Percentiles rank a stretch among this genome's conserved stretches.
phyloP scores from a whole-genome alignment of 805 yeast species.

The Kodamaea sagamina region DNA sequence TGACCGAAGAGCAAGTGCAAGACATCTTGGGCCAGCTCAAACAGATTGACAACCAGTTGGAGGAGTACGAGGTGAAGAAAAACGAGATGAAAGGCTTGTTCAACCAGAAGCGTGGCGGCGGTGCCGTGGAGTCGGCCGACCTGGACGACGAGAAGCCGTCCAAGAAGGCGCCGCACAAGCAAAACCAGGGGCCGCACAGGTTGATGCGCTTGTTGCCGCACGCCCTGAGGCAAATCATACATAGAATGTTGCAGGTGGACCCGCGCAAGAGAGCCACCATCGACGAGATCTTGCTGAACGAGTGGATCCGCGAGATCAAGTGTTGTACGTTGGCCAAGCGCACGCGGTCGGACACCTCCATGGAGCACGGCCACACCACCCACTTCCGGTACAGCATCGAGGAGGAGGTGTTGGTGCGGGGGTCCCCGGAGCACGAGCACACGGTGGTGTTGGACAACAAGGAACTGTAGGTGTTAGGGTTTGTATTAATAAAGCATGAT shows the following conservation, averaged over 20 bases:
- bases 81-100: constrained; percentile 36
- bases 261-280: constrained; percentile 64
- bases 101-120: constrained; percentile 21
- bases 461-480: constrained; percentile 6
- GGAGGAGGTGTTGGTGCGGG: constrained; percentile 41
- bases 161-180: constrained; percentile 47
- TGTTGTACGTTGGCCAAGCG: constrained; percentile 53
- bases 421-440: constrained; percentile 43
- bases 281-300: constrained; percentile 65
- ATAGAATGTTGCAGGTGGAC: constrained; percentile 64
- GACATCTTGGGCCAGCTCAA: constrained; percentile 35
- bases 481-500: constrained; percentile 1
- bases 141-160: constrained; percentile 18
- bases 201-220: constrained; percentile 80
- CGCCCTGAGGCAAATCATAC: constrained; percentile 75
- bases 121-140: background rate
- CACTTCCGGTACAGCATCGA: constrained; percentile 14
- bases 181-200: constrained; percentile 81
- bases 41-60: constrained; percentile 39
- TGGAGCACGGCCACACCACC: background rate
- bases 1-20: constrained; percentile 35
- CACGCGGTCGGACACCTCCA: constrained; percentile 1
- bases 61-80: constrained; percentile 38
- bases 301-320: constrained; percentile 65
- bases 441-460: constrained; percentile 29